Base-by-base conservation (phyloP, 768 basidiomycete species). In the Pulveroboletus sp. region DNA sequence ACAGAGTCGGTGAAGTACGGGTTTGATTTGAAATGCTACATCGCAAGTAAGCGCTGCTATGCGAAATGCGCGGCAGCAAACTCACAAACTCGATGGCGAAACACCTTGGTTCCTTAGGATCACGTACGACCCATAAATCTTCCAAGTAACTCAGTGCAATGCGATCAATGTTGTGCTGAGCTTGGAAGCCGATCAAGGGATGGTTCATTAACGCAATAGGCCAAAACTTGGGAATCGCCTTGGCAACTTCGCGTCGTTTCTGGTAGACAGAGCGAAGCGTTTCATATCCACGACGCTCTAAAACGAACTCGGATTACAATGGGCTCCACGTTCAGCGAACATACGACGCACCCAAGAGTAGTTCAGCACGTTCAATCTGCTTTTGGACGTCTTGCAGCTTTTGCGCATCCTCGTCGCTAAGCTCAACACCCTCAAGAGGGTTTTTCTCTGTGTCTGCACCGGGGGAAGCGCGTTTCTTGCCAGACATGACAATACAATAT, bases 1-100 rank as follows among this genome's bases (percentile, higher is more conserved):
- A 90, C 78, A 39, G 72, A 72, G 68, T 92, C 82, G 19, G 74
- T 72, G 73, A 93, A 93, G 72, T 81, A 89, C 19, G 87, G 87
- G 71, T 93, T 93, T 62, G 89, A 78, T 67, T 86, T 89, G 76
- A 92, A 93, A 63, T 86, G 63, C 90, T 93, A 38, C 17, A 43
- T 13, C 17, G 19, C 26, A 9, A 31, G 34, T 61, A 43, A 59
- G 47, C n/a, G 39, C 43, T 0, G 23, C 35, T 29, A 27, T 23
- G 13, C 39, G 19, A 46, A 45, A 51, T 40, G 45, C 20, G n/a
- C n/a, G 37, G 47, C 43, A 48, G 43, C 43, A 27, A 27, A 81
- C 93, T 63, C 68, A 94, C 93, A 71, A 96, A 92, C 75, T 93
- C 86, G 47, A 95, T 68, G 43, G 84, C 86, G 72, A 85, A 95